Base-by-base conservation (phyloP, 202 grass and related monocot species). In the Zizania palustris region DNA sequence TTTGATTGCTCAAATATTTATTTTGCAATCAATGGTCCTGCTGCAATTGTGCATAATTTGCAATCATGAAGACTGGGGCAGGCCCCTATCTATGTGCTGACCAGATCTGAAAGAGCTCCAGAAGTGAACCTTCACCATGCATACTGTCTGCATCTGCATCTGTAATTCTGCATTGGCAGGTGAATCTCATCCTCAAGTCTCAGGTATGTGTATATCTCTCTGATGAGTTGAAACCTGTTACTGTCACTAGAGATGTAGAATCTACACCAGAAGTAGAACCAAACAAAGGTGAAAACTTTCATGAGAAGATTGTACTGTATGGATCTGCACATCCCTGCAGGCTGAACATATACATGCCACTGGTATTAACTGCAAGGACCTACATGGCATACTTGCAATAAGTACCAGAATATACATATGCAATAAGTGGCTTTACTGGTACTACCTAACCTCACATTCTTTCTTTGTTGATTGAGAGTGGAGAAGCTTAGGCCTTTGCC, bases 391-490 rank as follows among this genome's bases (percentile, higher is more conserved):
- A 56, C 18, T 59, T 58, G 46, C 40, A 64, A 34, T 6, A 58
- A 78, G 66, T 57, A 18, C 15, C 12, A 44, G 12, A 65, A 20
- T 43, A 15, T 63, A 20, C 7, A 40, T 5, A 56, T 28, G 28
- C 28, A 28, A 28, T 28, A 38, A 40, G 18, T 36, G 65, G 16
- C 74, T 64, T 74, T 41, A 63, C 11, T 42, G 12, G 35, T 65
- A 64, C 69, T 65, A 64, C 69, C 33, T 41, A 84, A 80, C 64
- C 81, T 21, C 71, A 35, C 60, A 69, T 43, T 71, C 46, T 76
- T 66, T 8, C 28, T 65, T 69, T 75, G 45, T 33, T 88, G 81
- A 72, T 84, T 84, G 65, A 75, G 64, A 80, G 34, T 60, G 75
- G 39, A 41, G 83, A 76, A 81, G 71, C 71, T 69, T 8, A 14